These are phyloP conservation scores for Hyphodiscus sp. DNA, from an alignment of 2,329 filamentous ascomycete genomes.

Conservation along the genomic window DNA sequence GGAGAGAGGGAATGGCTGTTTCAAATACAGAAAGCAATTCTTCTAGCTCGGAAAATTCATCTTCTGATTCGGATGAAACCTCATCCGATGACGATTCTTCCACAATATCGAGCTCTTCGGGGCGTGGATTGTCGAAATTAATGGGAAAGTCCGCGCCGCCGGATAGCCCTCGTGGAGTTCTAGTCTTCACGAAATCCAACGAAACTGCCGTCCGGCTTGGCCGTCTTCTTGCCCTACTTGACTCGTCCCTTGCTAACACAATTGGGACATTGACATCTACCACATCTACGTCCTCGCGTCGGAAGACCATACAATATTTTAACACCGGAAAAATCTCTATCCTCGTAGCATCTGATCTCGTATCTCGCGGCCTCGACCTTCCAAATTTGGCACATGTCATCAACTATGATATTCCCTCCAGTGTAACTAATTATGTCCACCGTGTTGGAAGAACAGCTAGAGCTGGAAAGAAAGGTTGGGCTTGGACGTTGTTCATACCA, in stretches of 20 bases:
- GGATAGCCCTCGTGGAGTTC: slow-evolving; percentile 36
- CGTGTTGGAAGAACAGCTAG: slow-evolving; percentile 86
- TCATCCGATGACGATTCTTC: slow-evolving; percentile 5
- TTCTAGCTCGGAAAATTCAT: slow-evolving; percentile 13
- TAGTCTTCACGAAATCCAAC: slow-evolving; percentile 89
- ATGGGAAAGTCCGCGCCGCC: slow-evolving; percentile 4
- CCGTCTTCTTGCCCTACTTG: slow-evolving; percentile 65
- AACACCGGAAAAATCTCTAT: slow-evolving; percentile 56
- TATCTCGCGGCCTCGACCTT: slow-evolving; percentile 83
- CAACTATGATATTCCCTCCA: slow-evolving; percentile 87
- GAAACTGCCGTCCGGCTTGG: slow-evolving; percentile 83
- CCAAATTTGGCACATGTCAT: slow-evolving; percentile 74
- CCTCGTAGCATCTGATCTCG: slow-evolving; percentile 87
- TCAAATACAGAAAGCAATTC: slow-evolving; percentile 25
- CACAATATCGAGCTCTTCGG: neutral
- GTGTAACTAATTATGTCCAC: slow-evolving; percentile 79
- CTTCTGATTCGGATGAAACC: slow-evolving; percentile 8
- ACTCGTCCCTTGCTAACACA: slow-evolving; percentile 47
- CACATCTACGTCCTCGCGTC: slow-evolving; percentile 63
- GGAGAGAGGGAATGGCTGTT: slow-evolving; percentile 44
- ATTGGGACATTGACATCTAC: slow-evolving; percentile 73
- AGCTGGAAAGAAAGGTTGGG: slow-evolving; percentile 66
- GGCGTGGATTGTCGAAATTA: slow-evolving; percentile 4
- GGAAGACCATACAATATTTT: slow-evolving; percentile 63
- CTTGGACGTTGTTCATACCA: slow-evolving; percentile 82